phyloP scores from a whole-genome alignment of 2,329 filamentous ascomycete species.

The Fonsecaea multimorphosa region DNA sequence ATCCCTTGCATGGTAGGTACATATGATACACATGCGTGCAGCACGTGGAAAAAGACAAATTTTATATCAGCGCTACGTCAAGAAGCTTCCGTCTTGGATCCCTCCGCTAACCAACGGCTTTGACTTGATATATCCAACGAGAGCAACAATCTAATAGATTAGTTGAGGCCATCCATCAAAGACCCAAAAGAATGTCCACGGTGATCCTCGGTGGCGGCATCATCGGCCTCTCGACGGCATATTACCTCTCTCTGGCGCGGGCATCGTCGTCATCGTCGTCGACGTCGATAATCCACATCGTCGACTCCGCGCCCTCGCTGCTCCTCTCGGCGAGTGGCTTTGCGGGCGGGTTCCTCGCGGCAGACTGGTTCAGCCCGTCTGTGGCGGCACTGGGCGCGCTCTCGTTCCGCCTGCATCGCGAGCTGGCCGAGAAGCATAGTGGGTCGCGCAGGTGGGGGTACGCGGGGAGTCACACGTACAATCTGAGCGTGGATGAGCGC shows the following conservation, averaged over 20 bases:
- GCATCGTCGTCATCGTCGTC: constrained; percentile 50
- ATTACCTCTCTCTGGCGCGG: constrained; percentile 65
- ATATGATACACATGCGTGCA: too few species aligned
- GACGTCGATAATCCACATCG: constrained; percentile 58
- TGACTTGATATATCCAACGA: background rate
- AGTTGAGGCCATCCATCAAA: too few species aligned
- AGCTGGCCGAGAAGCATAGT: constrained; percentile 65
- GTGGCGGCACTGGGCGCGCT: constrained; percentile 66
- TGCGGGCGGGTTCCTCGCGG: constrained; percentile 75
- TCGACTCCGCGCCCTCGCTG: constrained; percentile 65
- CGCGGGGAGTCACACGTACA: constrained; percentile 64
- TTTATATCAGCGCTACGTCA: too few species aligned
- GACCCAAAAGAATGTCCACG: constrained; percentile 52
- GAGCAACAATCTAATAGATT: background rate
- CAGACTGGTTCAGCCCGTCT: constrained; percentile 71
- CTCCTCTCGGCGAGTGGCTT: constrained; percentile 77
- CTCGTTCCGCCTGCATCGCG: constrained; percentile 71
- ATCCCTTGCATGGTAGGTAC: too few species aligned
- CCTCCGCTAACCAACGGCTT: background rate
- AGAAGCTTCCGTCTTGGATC: background rate
- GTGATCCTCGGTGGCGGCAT: constrained; percentile 74
- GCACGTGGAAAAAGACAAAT: too few species aligned
- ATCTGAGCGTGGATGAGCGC: constrained; percentile 50
- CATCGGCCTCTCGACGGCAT: constrained; percentile 73
- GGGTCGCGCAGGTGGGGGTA: constrained; percentile 67